These are phyloP conservation scores for Scenedesmus sp. DNA, from an alignment of 163 green algal genomes.

Conservation along the genomic window DNA sequence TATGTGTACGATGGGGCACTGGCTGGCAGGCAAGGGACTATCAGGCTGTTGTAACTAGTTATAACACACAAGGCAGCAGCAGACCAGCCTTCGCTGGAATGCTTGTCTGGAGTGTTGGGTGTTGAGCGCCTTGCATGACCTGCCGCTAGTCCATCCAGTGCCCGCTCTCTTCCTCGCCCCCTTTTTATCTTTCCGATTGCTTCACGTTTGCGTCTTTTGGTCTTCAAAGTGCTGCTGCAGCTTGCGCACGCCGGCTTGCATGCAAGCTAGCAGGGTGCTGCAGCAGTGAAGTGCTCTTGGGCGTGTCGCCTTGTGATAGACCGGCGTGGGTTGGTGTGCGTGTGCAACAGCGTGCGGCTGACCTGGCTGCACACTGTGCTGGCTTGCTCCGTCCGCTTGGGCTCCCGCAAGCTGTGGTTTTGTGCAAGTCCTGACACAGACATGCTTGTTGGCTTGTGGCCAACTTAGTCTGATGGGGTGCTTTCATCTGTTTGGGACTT, in stretches of 20 bases:
- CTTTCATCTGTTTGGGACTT: neutral
- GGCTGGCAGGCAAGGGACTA: neutral
- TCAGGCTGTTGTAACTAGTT: neutral
- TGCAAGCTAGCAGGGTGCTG: neutral
- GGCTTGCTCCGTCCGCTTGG: neutral
- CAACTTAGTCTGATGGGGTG: neutral
- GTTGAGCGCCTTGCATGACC: neutral
- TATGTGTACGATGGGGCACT: neutral
- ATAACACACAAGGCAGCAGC: neutral
- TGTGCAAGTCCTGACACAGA: neutral
- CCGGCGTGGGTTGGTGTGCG: neutral
- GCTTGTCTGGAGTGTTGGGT: neutral
- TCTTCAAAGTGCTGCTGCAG: neutral
- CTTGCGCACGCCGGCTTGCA: neutral
- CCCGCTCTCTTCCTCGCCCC: neutral
- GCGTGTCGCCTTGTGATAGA: neutral
- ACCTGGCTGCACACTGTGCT: neutral
- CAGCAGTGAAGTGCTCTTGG: neutral
- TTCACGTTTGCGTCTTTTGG: too few relatives aligned
- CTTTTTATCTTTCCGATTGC: neutral
- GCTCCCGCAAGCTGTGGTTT: neutral
- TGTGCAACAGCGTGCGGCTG: neutral
- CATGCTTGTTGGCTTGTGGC: neutral
- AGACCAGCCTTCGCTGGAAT: neutral
- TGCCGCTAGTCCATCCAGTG: neutral